Conservation (phyloP, 345 rosid species). For the Pistacia integerrima region DNA sequence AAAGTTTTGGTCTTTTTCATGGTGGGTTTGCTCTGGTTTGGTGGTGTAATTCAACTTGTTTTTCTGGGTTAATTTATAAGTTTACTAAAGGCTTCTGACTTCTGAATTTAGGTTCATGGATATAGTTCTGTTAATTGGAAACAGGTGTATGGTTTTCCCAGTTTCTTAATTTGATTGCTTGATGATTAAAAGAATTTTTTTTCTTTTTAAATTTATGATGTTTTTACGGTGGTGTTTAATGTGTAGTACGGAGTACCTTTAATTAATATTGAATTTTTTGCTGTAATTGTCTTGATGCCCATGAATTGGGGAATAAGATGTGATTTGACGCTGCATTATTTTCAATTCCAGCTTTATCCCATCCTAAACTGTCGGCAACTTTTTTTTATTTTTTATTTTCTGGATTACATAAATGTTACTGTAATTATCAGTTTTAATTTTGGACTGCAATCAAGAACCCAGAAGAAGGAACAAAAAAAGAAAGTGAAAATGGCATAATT, state of each 20-base stretch:
- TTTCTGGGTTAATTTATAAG: not conserved
- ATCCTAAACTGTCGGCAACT: conserved; percentile 12
- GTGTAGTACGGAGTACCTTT: not conserved
- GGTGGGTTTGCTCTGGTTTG: not conserved
- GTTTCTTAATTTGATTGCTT: not conserved
- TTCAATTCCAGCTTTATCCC: conserved; percentile 6
- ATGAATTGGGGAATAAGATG: not conserved
- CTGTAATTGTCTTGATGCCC: conserved; percentile 9
- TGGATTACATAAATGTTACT: not conserved
- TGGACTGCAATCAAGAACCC: not conserved
- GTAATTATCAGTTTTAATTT: conserved; percentile 1
- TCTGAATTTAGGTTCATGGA: too few species aligned
- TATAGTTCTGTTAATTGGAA: too few species aligned
- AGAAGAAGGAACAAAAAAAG: not conserved
- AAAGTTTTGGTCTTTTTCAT: not conserved
- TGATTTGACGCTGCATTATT: conserved; percentile 15
- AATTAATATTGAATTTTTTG: not conserved
- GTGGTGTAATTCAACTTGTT: not conserved
- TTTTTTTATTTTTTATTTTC: not conserved
- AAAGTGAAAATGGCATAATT: not conserved
- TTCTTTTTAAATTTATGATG: not conserved
- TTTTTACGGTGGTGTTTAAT: not conserved
- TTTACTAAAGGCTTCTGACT: not conserved
- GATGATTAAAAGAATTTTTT: not conserved
- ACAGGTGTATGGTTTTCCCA: too few species aligned